Base-by-base conservation (phyloP, 192 early-diverging fungal genomes). In the Backusella mclennaniae region DNA sequence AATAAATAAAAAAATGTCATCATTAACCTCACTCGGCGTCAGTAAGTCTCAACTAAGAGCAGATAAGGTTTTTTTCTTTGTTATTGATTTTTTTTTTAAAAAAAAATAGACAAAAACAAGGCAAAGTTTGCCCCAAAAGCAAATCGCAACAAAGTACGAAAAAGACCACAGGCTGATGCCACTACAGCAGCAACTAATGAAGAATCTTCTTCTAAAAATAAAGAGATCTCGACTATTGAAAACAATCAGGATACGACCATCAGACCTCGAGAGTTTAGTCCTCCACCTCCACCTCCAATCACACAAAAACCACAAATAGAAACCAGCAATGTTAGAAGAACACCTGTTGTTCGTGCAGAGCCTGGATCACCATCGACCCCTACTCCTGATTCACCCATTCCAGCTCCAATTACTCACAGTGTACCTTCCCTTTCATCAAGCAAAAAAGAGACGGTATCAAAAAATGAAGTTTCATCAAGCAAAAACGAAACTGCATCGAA, bases 21-120 rank as follows among this genome's bases (percentile, higher is more conserved):
- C 68, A 35, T 69, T 69, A 41, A 69, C 68, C 19, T 69, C 68
- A 39, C 68, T 69, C 35, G 23, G 68, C 41, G 68, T 69, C 9
- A 69, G 68, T 69, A 36, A 69, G 68, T 69, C 15, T 49, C n/a
- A 1, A 21, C 4, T n/a, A 49, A 21, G 6, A 69, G 3, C 5
- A 41, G 41, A 39, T 3, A 23, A 1, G 9, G 2, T 29, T 26
- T 59, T 53, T 63, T 26, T 63, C 23, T 1, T 29, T 29, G 26
- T 29, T 29, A 63, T 29, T 63, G 23, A 29, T 7, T 49, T 49
- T 21, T 6, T 49, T n/a, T n/a, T 4, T 21, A 21, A 31, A 7
- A 33, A 33, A 33, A 33, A 23, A 69, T 39, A 69, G 68, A 69
- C 14, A 69, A 69, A 69, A 69, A 69, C 2, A 69, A 41, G 35